Percentiles rank a stretch among this genome's conserved stretches.
Conservation (phyloP, 331 rosid species). For the Phaseolus coccineus region DNA sequence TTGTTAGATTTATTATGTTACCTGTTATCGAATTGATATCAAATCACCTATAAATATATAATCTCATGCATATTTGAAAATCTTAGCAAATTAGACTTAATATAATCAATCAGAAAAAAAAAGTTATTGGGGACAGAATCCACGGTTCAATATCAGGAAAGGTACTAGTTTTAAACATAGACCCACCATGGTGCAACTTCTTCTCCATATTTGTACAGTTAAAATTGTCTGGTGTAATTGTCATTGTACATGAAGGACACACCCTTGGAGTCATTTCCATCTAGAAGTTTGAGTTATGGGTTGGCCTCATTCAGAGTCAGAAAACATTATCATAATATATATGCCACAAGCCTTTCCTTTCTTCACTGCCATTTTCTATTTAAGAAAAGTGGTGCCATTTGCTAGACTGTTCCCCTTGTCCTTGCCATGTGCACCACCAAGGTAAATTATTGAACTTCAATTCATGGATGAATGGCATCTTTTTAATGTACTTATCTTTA, state of each 20-base stretch:
- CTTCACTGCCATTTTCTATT: slow-evolving; percentile 10
- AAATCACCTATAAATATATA: no score
- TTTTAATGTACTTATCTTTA: slow-evolving; percentile 15
- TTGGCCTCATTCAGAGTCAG: slow-evolving; percentile 39
- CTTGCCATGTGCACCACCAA: slow-evolving; percentile 59
- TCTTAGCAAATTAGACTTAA: no score
- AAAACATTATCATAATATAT: slow-evolving; percentile 44
- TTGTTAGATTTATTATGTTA: no score
- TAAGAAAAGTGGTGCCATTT: slow-evolving; percentile 34
- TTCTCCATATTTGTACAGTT: slow-evolving; percentile 43
- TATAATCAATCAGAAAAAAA: not conserved
- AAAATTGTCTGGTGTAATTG: slow-evolving; percentile 48
- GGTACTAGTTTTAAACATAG: slow-evolving; percentile 48
- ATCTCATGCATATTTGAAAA: no score
- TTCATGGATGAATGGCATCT: slow-evolving; percentile 25
- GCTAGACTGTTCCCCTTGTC: slow-evolving; percentile 43
- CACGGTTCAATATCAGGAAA: slow-evolving; percentile 48
- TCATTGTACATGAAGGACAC: slow-evolving; percentile 58
- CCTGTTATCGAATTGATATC: no score
- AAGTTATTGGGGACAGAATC: slow-evolving; percentile 50
- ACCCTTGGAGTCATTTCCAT: slow-evolving; percentile 41
- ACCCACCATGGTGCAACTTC: slow-evolving; percentile 52
- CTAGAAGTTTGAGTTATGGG: slow-evolving; percentile 38
- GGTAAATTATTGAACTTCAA: slow-evolving; percentile 40
- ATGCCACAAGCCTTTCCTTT: not conserved